phyloP scores from a whole-genome alignment of 306 rosid species.

The Pyrus pyrifolia region DNA sequence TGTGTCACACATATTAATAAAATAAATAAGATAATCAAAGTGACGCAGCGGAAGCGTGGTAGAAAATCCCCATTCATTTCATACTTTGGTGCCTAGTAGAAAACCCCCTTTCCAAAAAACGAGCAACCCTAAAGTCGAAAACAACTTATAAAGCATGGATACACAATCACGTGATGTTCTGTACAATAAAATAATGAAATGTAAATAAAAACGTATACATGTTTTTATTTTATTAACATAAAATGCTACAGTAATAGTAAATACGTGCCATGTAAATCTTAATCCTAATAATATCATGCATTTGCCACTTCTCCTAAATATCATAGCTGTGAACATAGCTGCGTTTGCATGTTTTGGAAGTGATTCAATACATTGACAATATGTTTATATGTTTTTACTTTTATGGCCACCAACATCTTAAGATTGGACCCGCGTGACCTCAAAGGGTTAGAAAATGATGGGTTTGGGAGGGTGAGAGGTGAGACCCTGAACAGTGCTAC shows the following conservation, averaged over 20 bases:
- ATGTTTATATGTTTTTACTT: neutral
- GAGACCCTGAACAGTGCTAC: conserved; percentile 23
- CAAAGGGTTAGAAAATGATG: conserved; percentile 37
- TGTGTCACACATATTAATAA: neutral
- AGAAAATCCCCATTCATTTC: too few species aligned
- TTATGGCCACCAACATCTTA: conserved; percentile 2
- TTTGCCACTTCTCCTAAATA: neutral
- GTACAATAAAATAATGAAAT: too few species aligned
- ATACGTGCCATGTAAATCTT: too few species aligned
- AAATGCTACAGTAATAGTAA: too few species aligned
- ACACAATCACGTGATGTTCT: rapidly evolving
- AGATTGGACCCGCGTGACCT: conserved; percentile 33
- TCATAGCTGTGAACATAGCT: neutral
- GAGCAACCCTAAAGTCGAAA: too few species aligned
- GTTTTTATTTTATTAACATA: neutral
- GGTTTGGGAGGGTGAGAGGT: conserved; percentile 20
- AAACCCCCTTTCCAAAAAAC: too few species aligned
- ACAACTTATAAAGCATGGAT: too few species aligned
- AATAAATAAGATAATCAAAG: neutral
- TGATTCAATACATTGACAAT: neutral
- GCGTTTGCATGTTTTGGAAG: neutral
- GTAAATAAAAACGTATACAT: too few species aligned
- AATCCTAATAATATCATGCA: neutral
- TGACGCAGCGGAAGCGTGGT: neutral
- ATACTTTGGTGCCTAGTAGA: too few species aligned